Conservation (phyloP, 495 filamentous ascomycete species). For the Darksidea phi region DNA sequence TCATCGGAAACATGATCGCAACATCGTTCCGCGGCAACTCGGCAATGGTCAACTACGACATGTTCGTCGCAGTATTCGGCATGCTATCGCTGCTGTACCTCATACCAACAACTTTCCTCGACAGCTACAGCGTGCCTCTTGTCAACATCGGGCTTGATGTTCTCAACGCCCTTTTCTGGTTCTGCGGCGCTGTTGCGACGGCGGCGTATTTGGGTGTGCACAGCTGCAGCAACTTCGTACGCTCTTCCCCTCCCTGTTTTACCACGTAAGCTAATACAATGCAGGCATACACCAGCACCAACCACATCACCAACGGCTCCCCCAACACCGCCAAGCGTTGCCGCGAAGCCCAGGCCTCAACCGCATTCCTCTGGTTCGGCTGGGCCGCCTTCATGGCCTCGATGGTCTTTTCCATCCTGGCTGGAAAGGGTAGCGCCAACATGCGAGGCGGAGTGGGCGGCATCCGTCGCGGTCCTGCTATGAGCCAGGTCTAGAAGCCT, state of each 20-base stretch:
- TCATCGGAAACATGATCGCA: slow-evolving; percentile 68
- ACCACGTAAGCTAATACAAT: slow-evolving; percentile 13
- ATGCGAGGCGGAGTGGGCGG: slow-evolving; percentile 51
- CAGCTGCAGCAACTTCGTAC: slow-evolving; percentile 62
- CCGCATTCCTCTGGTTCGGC: slow-evolving; percentile 71
- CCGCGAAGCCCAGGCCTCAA: slow-evolving; percentile 65
- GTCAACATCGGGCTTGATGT: slow-evolving; percentile 53
- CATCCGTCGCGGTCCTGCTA: slow-evolving; percentile 53
- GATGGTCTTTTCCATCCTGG: slow-evolving; percentile 53
- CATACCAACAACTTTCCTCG: slow-evolving; percentile 53
- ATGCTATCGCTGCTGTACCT: slow-evolving; percentile 65
- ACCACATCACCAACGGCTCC: slow-evolving; percentile 62
- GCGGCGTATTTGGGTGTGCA: slow-evolving; percentile 59
- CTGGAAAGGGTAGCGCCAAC: slow-evolving; percentile 45
- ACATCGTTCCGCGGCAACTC: slow-evolving; percentile 57
- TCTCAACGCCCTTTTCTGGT: slow-evolving; percentile 64
- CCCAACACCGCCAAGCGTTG: slow-evolving; percentile 57
- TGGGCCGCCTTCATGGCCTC: slow-evolving; percentile 61
- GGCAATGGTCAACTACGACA: slow-evolving; percentile 61
- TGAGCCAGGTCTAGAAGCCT: slow-evolving; percentile 62
- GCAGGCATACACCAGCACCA: slow-evolving; percentile 56
- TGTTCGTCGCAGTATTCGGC: slow-evolving; percentile 64
- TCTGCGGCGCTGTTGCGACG: slow-evolving; percentile 63
- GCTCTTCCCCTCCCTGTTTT: slow-evolving; percentile 28
- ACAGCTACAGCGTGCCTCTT: slow-evolving; percentile 53